Base-by-base conservation (phyloP, 2,329 filamentous ascomycete species). In the Fusarium sp. region DNA sequence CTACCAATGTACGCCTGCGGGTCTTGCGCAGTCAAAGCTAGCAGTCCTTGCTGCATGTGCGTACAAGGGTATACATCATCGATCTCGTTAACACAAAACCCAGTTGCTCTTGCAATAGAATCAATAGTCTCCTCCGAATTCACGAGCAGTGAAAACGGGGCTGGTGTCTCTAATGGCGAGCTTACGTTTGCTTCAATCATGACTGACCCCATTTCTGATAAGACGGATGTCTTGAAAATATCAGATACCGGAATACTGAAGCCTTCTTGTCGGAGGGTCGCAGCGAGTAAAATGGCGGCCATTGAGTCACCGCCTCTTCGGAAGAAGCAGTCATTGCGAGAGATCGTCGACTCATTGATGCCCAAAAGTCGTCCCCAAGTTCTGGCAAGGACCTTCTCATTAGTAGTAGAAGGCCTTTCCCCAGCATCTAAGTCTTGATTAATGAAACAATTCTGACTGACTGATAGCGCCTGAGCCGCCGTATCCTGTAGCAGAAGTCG, bases 1-100 rank as follows among this genome's bases (percentile, higher is more conserved):
- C 22, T 59, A 2, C 30, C 56, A 8, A 59, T 59, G 11, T 59
- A 59, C 6, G 56, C 47, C 12, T 29, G 15, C 1, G 49, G 12
- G 16, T 59, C 9, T 22, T 59, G 47, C 5, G 56, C 47, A n/a
- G 56, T 59, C 29, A 59, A n/a, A 3, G 56, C 56, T 11, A 59
- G 20, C 15, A 59, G 8, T 4, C 56, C 56, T 14, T 59, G 49
- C 24, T 59, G 56, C n/a, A 59, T 59, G 3, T 59, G 56, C 7
- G 56, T 59, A 11, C 49, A 38, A 3, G 56, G 49, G 16, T 59
- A 59, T 2, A 22, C 56, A 29, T 59, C 56, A 15, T 59, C 49
- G 5, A 59, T 38, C 1, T 54, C 18, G 8, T 45, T n/a, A 16
- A 45, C 6, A 7, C 5, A 29, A 24, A 59, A 8, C 3, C 29